phyloP scores from a whole-genome alignment of 768 basidiomycete species.

The Cyclocybe cylindracea region DNA sequence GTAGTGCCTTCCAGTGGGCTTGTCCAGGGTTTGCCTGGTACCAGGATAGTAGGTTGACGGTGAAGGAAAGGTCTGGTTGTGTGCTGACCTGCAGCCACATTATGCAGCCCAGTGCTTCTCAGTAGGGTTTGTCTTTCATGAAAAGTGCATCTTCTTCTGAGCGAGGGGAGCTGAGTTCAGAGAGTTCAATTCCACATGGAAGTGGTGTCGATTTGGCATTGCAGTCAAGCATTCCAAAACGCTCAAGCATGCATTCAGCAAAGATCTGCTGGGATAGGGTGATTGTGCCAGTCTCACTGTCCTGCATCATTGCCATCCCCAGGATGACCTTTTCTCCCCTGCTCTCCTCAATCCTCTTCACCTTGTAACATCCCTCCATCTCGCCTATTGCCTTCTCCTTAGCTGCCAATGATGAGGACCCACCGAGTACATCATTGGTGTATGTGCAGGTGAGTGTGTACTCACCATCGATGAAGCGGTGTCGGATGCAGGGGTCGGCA shows the following conservation, averaged over 20 bases:
- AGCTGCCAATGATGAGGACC: conserved; percentile 9
- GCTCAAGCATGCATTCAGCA: conserved; percentile 8
- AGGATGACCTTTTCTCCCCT: conserved; percentile 9
- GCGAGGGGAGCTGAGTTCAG: not conserved
- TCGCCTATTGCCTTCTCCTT: conserved; percentile 11
- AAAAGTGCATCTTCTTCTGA: not conserved
- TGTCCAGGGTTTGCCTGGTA: too few relatives aligned
- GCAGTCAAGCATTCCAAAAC: conserved; percentile 11
- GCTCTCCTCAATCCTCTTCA: conserved; percentile 9
- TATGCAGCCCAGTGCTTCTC: conserved; percentile 13
- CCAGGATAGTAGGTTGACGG: conserved; percentile 17
- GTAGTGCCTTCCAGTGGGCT: conserved; percentile 17
- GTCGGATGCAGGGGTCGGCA: conserved; percentile 19
- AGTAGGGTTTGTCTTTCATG: conserved; percentile 9
- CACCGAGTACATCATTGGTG: conserved; percentile 15
- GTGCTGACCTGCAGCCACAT: conserved; percentile 25
- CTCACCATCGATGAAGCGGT: not conserved
- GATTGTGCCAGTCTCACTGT: conserved; percentile 2
- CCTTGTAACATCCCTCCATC: conserved; percentile 9
- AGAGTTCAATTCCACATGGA: conserved; percentile 6
- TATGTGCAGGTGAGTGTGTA: conserved; percentile 17
- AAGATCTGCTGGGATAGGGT: conserved; percentile 9
- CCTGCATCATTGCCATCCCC: conserved; percentile 9
- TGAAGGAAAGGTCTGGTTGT: conserved; percentile 22
- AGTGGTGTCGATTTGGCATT: conserved; percentile 12